Evolutionary conservation across 2,329 filamentous ascomycete species (phyloP).

Genomic region (Claviceps purpurea): DNA sequence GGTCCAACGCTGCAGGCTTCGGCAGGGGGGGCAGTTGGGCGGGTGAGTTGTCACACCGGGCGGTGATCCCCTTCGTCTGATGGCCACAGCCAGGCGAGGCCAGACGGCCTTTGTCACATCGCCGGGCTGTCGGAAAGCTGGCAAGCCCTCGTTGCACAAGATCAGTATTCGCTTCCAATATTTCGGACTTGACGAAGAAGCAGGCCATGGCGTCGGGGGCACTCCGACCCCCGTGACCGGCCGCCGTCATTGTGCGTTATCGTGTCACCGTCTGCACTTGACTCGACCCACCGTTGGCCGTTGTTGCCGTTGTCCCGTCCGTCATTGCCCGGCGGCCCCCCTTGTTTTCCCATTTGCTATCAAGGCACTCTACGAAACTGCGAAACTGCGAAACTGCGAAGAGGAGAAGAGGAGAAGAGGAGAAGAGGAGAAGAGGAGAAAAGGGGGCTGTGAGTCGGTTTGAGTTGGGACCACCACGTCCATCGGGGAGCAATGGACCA

Average conservation of each 20-base stretch:
- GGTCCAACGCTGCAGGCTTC: neutral
- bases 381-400: neutral
- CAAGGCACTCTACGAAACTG: neutral
- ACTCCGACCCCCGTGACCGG: neutral
- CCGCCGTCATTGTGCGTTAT: neutral
- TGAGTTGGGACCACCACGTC: neutral
- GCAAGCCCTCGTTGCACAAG: constrained; percentile 1
- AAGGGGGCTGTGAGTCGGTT: neutral
- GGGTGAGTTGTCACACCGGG: neutral
- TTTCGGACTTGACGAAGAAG: neutral
- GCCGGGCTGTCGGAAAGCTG: neutral
- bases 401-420: no score
- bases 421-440: no score
- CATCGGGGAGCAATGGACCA: neutral
- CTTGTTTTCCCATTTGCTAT: neutral
- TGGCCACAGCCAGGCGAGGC: neutral
- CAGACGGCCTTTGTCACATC: neutral
- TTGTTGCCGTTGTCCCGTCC: neutral
- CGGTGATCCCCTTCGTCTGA: neutral
- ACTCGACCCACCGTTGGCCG: neutral
- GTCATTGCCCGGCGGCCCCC: neutral
- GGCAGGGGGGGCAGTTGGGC: neutral
- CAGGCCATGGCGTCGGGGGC: neutral
- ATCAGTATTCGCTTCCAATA: neutral
- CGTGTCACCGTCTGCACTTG: neutral